Base-by-base conservation (phyloP, 306 rosid species). In the Acacia confusa region DNA sequence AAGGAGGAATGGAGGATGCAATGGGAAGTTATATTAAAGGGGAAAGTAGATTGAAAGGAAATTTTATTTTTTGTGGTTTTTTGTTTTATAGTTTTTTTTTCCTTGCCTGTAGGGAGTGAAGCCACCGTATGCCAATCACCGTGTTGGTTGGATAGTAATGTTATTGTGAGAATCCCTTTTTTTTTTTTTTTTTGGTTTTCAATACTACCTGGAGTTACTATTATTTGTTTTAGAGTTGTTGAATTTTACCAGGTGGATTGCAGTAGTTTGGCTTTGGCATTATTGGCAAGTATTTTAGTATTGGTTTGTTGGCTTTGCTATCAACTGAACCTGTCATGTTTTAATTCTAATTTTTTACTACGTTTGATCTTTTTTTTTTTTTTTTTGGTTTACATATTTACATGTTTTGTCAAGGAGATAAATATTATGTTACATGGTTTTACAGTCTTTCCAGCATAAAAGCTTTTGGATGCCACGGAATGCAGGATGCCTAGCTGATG, bases 391-490 rank as follows among this genome's bases (percentile, higher is more conserved):
- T 76, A 38, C 30, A 52, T 40, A 73, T 55, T 36, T 86, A 60
- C 70, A 48, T 55, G 13, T 47, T 72, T 38, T 52, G 16, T 24
- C 52, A 22, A 55, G 73, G 58, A 75, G 41, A 25, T 75, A 52
- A 82, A 60, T 79, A 76, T 74, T 45, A 78, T 79, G 79, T 67
- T 36, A 19, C 70, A 25, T 81, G 69, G 8, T 44, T 70, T 78
- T 84, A 74, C 88, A 92, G 97, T 95, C 98, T 70, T 93, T 83
- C 79, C 98, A 93, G 92, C 94, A 85, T 81, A 93, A 92, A 87
- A 85, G 87, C 89, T 88, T 88, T 83, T 95, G 97, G 97, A 84
- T 90, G 87, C 85, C 82, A 2, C 88, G 90, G 69, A 93, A 92
- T 77, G 92, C 91, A 83, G 91, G 91, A 16, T 89, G 91, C 86